A percentile compares a stretch with the other conserved stretches of the same genome.
Evolutionary conservation across 129 eudicot species (phyloP).

Genomic region (Cynara cardunculus): DNA sequence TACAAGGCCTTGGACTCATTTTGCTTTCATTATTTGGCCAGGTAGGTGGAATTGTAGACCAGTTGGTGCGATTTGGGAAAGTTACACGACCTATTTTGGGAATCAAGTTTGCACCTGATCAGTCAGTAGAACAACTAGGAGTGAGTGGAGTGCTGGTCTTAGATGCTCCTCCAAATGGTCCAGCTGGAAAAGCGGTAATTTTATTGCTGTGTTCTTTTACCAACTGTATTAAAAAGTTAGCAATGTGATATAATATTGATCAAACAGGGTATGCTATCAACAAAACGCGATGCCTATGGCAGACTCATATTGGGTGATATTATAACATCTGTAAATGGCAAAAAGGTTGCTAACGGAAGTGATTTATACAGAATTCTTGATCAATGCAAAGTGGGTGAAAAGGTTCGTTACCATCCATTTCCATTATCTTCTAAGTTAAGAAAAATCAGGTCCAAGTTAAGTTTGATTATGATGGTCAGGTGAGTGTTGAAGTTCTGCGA

Average conservation of each 20-base stretch:
- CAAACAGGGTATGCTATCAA: slow-evolving; percentile 71
- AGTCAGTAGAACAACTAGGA: slow-evolving; percentile 84
- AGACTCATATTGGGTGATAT: slow-evolving; percentile 77
- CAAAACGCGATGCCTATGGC: slow-evolving; percentile 81
- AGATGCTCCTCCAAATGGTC: slow-evolving; percentile 85
- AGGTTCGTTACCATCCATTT: slow-evolving; percentile 33
- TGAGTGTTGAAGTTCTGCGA: slow-evolving; percentile 76
- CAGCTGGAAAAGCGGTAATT: slow-evolving; percentile 94
- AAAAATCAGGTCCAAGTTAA: background rate
- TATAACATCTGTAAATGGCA: slow-evolving; percentile 82
- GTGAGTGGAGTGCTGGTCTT: slow-evolving; percentile 86
- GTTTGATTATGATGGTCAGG: slow-evolving; percentile 30
- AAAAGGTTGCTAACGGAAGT: slow-evolving; percentile 68
- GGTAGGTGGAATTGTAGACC: slow-evolving; percentile 88
- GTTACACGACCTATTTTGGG: slow-evolving; percentile 87
- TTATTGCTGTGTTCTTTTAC: background rate
- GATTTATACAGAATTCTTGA: slow-evolving; percentile 89
- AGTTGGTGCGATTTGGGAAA: slow-evolving; percentile 71
- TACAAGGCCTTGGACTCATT: background rate
- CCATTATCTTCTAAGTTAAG: background rate
- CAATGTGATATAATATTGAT: background rate
- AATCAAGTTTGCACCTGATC: slow-evolving; percentile 88
- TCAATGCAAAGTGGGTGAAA: slow-evolving; percentile 85
- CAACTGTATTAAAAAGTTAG: background rate
- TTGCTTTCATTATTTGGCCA: slow-evolving; percentile 16